Evolutionary conservation across 1,139 yeast species (phyloP), one percentile per base, ranked within the genome.

Genomic region (Blastobotrys petasosporus): DNA sequence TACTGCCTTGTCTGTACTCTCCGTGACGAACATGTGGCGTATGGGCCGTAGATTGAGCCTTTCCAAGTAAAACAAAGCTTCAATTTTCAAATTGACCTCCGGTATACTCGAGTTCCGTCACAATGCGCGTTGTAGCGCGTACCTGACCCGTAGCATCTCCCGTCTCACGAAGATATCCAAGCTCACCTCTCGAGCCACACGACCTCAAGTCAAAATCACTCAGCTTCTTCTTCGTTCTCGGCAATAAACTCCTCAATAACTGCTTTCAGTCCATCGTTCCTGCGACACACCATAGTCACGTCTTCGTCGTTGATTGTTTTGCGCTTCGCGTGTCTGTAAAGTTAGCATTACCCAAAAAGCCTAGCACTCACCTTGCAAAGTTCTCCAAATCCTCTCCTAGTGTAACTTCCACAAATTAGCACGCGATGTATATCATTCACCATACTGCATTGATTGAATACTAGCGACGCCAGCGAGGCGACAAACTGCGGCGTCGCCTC

Each of bases 401-500:
- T 1, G 55, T 48, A 6, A 58, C 60, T 51, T 31, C 32, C 23
- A 17, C 13, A 13, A 9, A 25, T 37, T 30, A 32, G 17, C 39
- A 10, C 4, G n/a, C 25, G 23, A 28, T n/a, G n/a, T n/a, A n/a
- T 23, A 10, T 7, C 35, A 34, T 28, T 28, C 4, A 17, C 46
- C 57, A 11, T 50, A 60, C 63, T 51, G 17, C 61, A 56, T 46
- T 62, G 66, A 15, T 56, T 53, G 42, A 58, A 63, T 9, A 63
- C 64, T 20, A 63, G 51, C 32, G 63, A 63, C 1, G 66, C 59
- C 17, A 63, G 44, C 4, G 61, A 56, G 9, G 65, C 64, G 2
- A 53, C 53, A 44, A 58, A 63, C 42, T 62, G 61, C 1, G 62
- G 61, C 8, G 66, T 59, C 10, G 60, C 60, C 10, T 54, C 54